These are phyloP conservation scores for Cyclotella cryptica DNA, from an alignment of 108 stramenopile species.

Conservation along the genomic window DNA sequence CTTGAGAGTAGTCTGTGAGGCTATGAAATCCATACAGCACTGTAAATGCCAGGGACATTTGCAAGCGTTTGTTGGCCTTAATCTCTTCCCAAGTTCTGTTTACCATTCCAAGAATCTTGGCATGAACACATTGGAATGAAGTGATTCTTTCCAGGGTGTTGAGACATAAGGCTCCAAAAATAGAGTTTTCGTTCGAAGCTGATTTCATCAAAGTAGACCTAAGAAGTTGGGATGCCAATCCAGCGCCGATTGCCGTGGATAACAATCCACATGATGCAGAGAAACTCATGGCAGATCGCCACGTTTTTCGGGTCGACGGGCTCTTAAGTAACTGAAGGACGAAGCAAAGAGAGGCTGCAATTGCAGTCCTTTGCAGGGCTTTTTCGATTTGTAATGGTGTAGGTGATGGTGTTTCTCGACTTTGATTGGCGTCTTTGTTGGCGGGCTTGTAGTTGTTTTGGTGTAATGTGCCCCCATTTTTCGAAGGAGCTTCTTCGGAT, in stretches of 20 bases:
- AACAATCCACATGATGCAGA: slow-evolving; percentile 39
- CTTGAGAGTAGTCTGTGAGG: neutral
- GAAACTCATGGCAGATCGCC: slow-evolving; percentile 32
- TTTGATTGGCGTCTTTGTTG: neutral
- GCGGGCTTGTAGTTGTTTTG: neutral
- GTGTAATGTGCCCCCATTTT: neutral
- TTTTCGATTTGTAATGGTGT: slow-evolving; percentile 21
- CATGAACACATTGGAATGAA: slow-evolving; percentile 1
- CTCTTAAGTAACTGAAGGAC: slow-evolving; percentile 35
- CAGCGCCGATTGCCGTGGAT: slow-evolving; percentile 33
- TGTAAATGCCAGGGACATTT: slow-evolving; percentile 30
- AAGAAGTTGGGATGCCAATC: slow-evolving; percentile 22
- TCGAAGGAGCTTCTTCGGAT: neutral
- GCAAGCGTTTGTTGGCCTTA: slow-evolving; percentile 40
- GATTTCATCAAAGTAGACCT: neutral
- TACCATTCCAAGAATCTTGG: neutral
- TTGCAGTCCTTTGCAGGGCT: slow-evolving; percentile 29
- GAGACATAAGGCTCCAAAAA: slow-evolving; percentile 11
- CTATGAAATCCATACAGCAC: slow-evolving; percentile 36
- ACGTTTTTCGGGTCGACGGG: slow-evolving; percentile 36
- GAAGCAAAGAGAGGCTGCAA: slow-evolving; percentile 32
- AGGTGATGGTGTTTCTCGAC: slow-evolving; percentile 7
- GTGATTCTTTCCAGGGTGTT: slow-evolving; percentile 16
- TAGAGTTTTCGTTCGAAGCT: slow-evolving; percentile 1
- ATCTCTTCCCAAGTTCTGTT: slow-evolving; percentile 25